Evolutionary conservation across 768 basidiomycete genomes (phyloP).

Genomic region (Tylopilus subfusipes): DNA sequence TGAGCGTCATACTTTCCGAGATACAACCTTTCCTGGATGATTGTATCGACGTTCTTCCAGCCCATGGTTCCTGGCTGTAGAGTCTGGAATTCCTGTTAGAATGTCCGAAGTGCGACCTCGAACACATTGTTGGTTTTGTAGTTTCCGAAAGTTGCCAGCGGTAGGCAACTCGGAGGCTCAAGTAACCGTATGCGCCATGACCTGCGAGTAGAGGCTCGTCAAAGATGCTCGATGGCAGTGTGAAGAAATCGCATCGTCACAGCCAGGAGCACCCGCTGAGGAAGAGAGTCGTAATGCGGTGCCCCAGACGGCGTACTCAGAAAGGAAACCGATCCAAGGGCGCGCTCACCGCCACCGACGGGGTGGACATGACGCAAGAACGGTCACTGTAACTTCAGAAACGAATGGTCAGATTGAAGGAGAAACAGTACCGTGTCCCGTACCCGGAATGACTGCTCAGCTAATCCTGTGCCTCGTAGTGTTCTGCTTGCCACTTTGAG

Average conservation of each 20-base stretch:
- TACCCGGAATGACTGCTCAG: slow-evolving; percentile 15
- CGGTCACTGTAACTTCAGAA: slow-evolving; percentile 7
- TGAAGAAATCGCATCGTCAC: slow-evolving; percentile 31
- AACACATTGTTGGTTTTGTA: slow-evolving; percentile 35
- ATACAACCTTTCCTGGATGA: slow-evolving; percentile 64
- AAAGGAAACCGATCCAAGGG: slow-evolving; percentile 19
- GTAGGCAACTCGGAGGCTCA: slow-evolving; percentile 28
- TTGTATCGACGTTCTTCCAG: slow-evolving; percentile 66
- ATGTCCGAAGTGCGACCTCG: slow-evolving; percentile 17
- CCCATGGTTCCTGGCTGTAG: slow-evolving; percentile 28
- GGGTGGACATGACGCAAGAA: slow-evolving; percentile 25
- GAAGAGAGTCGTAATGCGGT: slow-evolving; percentile 27
- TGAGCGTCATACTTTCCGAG: slow-evolving; percentile 64
- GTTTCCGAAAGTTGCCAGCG: slow-evolving; percentile 21
- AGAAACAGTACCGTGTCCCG: slow-evolving; percentile 12
- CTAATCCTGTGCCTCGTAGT: slow-evolving; percentile 26
- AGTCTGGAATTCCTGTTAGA: slow-evolving; percentile 30
- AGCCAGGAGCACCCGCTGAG: slow-evolving; percentile 30
- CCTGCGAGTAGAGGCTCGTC: slow-evolving; percentile 20
- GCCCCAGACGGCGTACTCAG: slow-evolving; percentile 30
- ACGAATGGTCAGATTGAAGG: slow-evolving; percentile 9
- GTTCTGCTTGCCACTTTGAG: slow-evolving; percentile 3
- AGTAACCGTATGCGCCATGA: slow-evolving; percentile 32
- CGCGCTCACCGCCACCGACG: slow-evolving; percentile 32
- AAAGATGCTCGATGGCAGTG: slow-evolving; percentile 28